Evolutionary conservation across 805 yeast species (phyloP), one percentile per base, ranked within the genome.

Genomic region (Pichia gijzeniarum): DNA sequence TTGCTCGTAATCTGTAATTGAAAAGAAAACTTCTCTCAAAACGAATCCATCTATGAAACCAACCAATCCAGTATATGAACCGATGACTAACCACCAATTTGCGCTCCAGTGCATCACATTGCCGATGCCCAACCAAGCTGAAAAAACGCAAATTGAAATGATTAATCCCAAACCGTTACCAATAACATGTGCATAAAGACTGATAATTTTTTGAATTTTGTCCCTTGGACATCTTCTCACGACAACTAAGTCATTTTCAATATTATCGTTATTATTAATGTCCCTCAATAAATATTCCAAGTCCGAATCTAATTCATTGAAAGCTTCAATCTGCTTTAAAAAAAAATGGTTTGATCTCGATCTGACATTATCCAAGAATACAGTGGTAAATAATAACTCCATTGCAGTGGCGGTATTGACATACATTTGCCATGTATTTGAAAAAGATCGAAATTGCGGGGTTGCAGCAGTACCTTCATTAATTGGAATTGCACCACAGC

Each of bases 11-110:
- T 34, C 18, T 5, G 56, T 54, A 21, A 54, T 57, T 30, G 68
- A 55, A 38, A 57, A 59, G 35, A 64, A 69, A 17, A 63, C 67
- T 44, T 68, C 63, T 53, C 75, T 59, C 32, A 70, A 53, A 32
- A 64, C 67, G 48, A 67, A 71, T 2, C 74, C 73, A 49, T 70
- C 74, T 37, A 66, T 43, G 48, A 69, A 70, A 1, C 74, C 74
- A 34, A 70, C 58, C 18, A 70, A 56, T 19, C 75, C 75, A 0
- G 74, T 67, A 48, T 71, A 70, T 2, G 75, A 70, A 39, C 75
- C 75, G 49, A 69, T 70, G 34, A 71, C 68, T 35, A 70, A 55
- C 73, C 73, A 70, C 75, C 74, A 70, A 45, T 68, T 58, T 40
- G 59, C 63, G 50, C 52, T 51, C 65, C 66, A 71, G 27, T 54